Conservation (phyloP, 2,329 filamentous ascomycete species). For the Hypoxylon sp. region DNA sequence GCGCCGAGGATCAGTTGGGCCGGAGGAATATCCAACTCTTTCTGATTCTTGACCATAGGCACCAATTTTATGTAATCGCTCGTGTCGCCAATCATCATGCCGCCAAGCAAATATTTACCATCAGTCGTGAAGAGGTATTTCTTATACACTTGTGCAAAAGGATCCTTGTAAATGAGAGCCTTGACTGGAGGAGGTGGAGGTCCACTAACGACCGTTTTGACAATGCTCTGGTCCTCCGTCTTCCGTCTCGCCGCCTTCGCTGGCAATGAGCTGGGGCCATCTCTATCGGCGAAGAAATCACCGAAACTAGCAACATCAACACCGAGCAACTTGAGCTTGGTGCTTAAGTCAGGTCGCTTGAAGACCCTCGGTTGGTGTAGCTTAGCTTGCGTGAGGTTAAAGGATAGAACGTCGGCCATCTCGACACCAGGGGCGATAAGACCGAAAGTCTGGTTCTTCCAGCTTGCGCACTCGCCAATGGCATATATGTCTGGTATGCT, state of each 20-base stretch:
- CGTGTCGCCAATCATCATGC: slow-evolving; percentile 97
- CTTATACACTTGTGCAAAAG: slow-evolving; percentile 90
- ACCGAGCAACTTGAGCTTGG: slow-evolving; percentile 89
- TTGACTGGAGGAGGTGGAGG: slow-evolving; percentile 77
- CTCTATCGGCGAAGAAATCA: slow-evolving; percentile 91
- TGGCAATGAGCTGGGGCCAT: slow-evolving; percentile 84
- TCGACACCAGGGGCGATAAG: slow-evolving; percentile 91
- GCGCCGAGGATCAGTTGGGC: slow-evolving; percentile 87
- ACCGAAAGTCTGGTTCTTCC: slow-evolving; percentile 88
- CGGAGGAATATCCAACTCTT: slow-evolving; percentile 81
- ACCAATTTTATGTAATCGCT: slow-evolving; percentile 92
- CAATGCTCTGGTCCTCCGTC: slow-evolving; percentile 53
- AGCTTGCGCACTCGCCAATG: slow-evolving; percentile 92
- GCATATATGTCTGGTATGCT: slow-evolving; percentile 83
- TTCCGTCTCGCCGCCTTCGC: slow-evolving; percentile 64
- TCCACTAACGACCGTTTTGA: slow-evolving; percentile 69
- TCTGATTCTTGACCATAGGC: slow-evolving; percentile 87
- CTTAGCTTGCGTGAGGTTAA: slow-evolving; percentile 89
- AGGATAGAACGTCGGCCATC: slow-evolving; percentile 92
- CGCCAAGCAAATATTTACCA: slow-evolving; percentile 91
- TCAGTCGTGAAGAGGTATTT: slow-evolving; percentile 93
- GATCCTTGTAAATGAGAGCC: slow-evolving; percentile 88
- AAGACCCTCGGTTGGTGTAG: slow-evolving; percentile 78
- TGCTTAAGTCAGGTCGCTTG: slow-evolving; percentile 88
- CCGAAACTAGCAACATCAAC: slow-evolving; percentile 95